A percentile compares a stretch with the other conserved stretches of the same genome.
Evolutionary conservation across 2,329 filamentous ascomycete species (phyloP).

Genomic region (Coleophoma cylindrospora): DNA sequence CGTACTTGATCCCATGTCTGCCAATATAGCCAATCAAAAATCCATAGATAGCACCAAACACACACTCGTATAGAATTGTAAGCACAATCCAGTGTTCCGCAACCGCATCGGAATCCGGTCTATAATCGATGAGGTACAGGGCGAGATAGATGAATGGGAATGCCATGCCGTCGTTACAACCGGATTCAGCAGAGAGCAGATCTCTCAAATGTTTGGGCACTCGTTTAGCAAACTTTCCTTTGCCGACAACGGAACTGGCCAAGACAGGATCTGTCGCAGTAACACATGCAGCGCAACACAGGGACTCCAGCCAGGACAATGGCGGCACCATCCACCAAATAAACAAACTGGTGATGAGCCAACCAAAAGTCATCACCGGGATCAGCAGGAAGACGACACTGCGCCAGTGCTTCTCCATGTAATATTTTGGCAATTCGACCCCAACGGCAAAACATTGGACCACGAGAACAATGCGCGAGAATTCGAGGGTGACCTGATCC

Average conservation of each 20-base stretch:
- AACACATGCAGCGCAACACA: slow-evolving; percentile 85
- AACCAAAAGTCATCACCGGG: slow-evolving; percentile 96
- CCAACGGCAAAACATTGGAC: slow-evolving; percentile 91
- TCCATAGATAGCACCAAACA: slow-evolving; percentile 87
- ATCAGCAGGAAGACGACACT: slow-evolving; percentile 84
- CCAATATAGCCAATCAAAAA: slow-evolving; percentile 85
- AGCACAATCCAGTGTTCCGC: slow-evolving; percentile 83
- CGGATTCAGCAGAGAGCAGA: slow-evolving; percentile 90
- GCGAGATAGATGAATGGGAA: slow-evolving; percentile 96
- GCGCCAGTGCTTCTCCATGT: slow-evolving; percentile 98
- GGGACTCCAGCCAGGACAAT: slow-evolving; percentile 83
- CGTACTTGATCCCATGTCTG: slow-evolving; percentile 82
- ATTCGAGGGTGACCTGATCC: slow-evolving; percentile 84
- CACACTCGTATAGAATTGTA: slow-evolving; percentile 90
- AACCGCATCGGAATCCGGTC: slow-evolving; percentile 62
- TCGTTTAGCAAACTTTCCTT: slow-evolving; percentile 96
- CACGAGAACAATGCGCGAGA: slow-evolving; percentile 83
- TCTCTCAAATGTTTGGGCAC: slow-evolving; percentile 97
- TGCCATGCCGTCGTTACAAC: slow-evolving; percentile 99
- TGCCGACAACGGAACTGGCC: slow-evolving; percentile 95
- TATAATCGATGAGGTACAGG: slow-evolving; percentile 82
- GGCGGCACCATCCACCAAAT: slow-evolving; percentile 84
- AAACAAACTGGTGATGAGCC: slow-evolving; percentile 87
- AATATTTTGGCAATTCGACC: slow-evolving; percentile 84
- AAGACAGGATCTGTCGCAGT: slow-evolving; percentile 96